Conservation (phyloP, 768 basidiomycete genomes). For the Boletellus ananiceps region DNA sequence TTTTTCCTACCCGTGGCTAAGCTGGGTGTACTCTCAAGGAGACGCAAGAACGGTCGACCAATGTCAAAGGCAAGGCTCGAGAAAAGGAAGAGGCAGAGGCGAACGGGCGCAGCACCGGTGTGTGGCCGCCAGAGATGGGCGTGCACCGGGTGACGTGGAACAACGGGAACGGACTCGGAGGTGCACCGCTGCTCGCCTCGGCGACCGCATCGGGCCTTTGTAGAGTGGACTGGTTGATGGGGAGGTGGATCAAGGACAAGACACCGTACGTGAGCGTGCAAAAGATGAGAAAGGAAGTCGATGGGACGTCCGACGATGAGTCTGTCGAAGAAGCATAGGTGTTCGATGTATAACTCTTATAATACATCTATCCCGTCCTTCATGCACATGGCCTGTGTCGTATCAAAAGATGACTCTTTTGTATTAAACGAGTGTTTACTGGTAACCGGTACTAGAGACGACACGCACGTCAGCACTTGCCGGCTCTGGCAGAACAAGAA, state of each 20-base stretch:
- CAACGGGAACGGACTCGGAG: slow-evolving; percentile 59
- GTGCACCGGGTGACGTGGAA: slow-evolving; percentile 85
- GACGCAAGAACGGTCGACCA: slow-evolving; percentile 37
- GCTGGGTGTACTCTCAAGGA: slow-evolving; percentile 34
- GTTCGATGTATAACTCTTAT: no score
- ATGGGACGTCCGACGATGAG: slow-evolving; percentile 35
- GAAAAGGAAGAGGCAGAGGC: slow-evolving; percentile 13
- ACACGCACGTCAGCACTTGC: background rate
- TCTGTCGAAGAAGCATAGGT: slow-evolving; percentile 23
- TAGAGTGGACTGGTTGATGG: slow-evolving; percentile 74
- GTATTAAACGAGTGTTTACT: no score
- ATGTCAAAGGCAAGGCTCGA: slow-evolving; percentile 31
- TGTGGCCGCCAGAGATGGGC: slow-evolving; percentile 77
- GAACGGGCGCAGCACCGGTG: slow-evolving; percentile 33
- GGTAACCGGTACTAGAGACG: background rate
- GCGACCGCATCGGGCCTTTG: slow-evolving; percentile 83
- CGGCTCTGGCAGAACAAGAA: background rate
- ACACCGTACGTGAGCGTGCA: slow-evolving; percentile 63
- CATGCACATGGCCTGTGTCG: background rate
- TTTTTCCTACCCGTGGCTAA: background rate
- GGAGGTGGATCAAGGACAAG: slow-evolving; percentile 66
- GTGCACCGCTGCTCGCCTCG: slow-evolving; percentile 61
- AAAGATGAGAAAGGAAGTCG: slow-evolving; percentile 58
- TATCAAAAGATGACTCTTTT: background rate
- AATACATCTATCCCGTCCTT: no score